These are phyloP conservation scores for Colletotrichum sp. DNA, from an alignment of 2,329 filamentous ascomycete species.

Conservation along the genomic window DNA sequence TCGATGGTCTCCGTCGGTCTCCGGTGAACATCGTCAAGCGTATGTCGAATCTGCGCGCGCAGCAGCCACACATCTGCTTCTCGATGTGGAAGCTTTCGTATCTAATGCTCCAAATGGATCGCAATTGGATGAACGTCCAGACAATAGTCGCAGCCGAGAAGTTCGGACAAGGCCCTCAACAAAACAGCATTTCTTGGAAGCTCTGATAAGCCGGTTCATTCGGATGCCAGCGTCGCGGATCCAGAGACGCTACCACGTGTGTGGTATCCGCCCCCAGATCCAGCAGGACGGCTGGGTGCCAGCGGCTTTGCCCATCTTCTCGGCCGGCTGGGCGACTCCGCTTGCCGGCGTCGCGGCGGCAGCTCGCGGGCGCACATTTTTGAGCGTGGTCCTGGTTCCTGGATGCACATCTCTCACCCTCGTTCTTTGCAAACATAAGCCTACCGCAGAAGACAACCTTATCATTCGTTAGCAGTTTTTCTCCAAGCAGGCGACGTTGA, in stretches of 20 bases:
- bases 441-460: background rate
- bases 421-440: background rate
- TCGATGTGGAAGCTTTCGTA: background rate
- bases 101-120: background rate
- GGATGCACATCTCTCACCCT: background rate
- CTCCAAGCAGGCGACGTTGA: background rate
- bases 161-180: background rate
- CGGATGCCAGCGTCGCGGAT: background rate
- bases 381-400: background rate
- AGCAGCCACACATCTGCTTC: background rate
- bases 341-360: background rate
- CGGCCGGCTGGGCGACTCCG: constrained; percentile 3
- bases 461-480: background rate
- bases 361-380: background rate
- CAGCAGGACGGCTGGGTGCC: background rate
- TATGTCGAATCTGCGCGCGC: background rate
- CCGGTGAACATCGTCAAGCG: background rate
- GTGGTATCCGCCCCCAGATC: constrained; percentile 15
- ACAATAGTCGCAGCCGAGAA: background rate
- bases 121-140: background rate
- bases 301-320: background rate
- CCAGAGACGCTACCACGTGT: constrained; percentile 1
- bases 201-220: background rate
- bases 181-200: background rate
- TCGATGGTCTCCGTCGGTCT: constrained; percentile 5